Conservation (phyloP, 1,284 basidiomycete genomes). For the Inonotus hispidus region DNA sequence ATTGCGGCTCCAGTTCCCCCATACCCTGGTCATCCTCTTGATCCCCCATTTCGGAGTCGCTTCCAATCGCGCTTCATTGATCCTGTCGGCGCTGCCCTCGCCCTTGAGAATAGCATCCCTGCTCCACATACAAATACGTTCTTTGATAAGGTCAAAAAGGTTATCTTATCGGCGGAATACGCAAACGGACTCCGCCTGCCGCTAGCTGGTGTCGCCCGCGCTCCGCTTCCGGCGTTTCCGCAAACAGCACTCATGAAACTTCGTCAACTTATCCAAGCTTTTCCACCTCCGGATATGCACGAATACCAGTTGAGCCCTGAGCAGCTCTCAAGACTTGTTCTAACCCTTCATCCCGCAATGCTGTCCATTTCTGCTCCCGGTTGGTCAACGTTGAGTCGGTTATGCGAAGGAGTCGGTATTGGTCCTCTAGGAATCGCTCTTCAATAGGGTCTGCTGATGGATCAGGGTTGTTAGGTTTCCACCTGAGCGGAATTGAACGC, state of each 20-base stretch:
- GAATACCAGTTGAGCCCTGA: conserved; percentile 31
- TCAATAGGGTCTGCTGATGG: conserved; percentile 34
- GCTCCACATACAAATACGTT: conserved; percentile 20
- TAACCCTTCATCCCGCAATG: conserved; percentile 52
- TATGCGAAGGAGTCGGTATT: conserved; percentile 47
- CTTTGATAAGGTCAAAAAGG: conserved; percentile 39
- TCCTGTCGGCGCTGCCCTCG: conserved; percentile 48
- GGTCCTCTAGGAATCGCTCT: conserved; percentile 48
- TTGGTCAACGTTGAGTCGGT: conserved; percentile 54
- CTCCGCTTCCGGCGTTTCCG: conserved; percentile 52
- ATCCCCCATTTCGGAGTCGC: conserved; percentile 63
- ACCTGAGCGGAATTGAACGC: conserved; percentile 36
- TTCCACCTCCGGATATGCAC: conserved; percentile 38
- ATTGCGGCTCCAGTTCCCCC: conserved; percentile 63
- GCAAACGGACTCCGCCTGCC: conserved; percentile 50
- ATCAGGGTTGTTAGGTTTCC: conserved; percentile 50
- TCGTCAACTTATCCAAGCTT: conserved; percentile 36
- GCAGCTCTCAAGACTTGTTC: conserved; percentile 46
- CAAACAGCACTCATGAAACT: conserved; percentile 56
- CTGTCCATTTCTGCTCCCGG: conserved; percentile 49
- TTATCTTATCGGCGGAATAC: conserved; percentile 56
- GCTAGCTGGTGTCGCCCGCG: conserved; percentile 45
- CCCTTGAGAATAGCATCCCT: conserved; percentile 29
- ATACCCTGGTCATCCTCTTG: conserved; percentile 59
- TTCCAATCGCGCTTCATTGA: conserved; percentile 66